Evolutionary conservation across 768 basidiomycete species (phyloP).

Genomic region (Hydnum rufescens): DNA sequence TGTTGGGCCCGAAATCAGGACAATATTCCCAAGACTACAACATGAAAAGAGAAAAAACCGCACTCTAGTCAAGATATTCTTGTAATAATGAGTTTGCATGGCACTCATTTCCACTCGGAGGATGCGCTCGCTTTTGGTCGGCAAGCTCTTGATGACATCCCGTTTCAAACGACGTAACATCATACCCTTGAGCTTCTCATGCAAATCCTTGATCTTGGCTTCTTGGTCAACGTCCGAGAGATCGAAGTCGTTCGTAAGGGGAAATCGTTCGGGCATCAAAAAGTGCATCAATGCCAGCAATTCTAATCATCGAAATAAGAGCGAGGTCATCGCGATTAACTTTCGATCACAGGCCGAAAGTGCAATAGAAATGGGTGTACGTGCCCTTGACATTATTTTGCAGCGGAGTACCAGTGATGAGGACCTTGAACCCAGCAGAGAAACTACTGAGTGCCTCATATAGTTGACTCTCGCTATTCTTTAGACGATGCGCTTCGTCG

Average conservation of each 20-base stretch:
- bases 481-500: constrained; percentile 94
- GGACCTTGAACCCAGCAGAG: constrained; percentile 72
- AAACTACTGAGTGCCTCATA: constrained; percentile 88
- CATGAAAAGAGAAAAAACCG: constrained; percentile 3
- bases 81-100: constrained; percentile 95
- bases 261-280: constrained; percentile 96
- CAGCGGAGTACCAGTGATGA: constrained; percentile 94
- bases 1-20: no score
- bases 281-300: constrained; percentile 96
- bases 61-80: constrained; percentile 90
- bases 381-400: constrained; percentile 98
- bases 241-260: constrained; percentile 88
- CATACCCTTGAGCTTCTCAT: constrained; percentile 75
- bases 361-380: constrained; percentile 11
- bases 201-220: constrained; percentile 85
- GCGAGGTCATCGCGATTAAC: not conserved
- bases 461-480: constrained; percentile 93
- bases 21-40: constrained; percentile 4
- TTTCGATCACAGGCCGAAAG: not conserved
- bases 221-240: constrained; percentile 86
- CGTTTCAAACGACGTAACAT: constrained; percentile 92
- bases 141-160: constrained; percentile 88
- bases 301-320: constrained; percentile 28
- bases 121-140: constrained; percentile 96
- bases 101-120: constrained; percentile 93